Evolutionary conservation across 495 filamentous ascomycete genomes (phyloP), one percentile per base, ranked within the genome.

Genomic region (Podospora didyma): DNA sequence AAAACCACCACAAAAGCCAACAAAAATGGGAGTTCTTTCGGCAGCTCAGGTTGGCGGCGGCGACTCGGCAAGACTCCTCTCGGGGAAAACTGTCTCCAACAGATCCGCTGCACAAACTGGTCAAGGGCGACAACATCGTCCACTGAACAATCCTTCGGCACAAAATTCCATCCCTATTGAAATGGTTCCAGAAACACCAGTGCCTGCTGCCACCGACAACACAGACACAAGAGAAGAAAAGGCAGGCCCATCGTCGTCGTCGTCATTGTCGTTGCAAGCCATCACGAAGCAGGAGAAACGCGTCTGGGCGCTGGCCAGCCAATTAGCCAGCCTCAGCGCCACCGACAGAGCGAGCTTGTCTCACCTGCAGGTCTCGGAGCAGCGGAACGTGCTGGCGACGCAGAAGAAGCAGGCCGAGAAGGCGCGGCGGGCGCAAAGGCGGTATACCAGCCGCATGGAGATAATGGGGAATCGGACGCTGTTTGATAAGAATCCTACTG

Each of bases 361-460:
- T 53, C 70, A 69, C 46, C 50, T 73, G 17, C 41, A 65, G 21
- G 12, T 49, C 34, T 53, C 68, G 28, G 52, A 68, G 45, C 67
- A 68, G 56, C 62, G 70, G 10, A 42, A 67, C 9, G 34, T 73
- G 23, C 58, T 73, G 28, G 62, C 62, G 7, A 62, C 62, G 17
- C 69, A 67, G 37, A 58, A 67, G 14, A 67, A 58, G 45, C 65
- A 63, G 10, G 52, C 49, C n/a, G 65, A 69, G 11, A 65, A 65
- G 48, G 53, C 48, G 39, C 64, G 63, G 49, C 59, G 61, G 22
- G 65, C 55, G 3, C 64, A 63, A 53, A 28, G 28, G 31, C 17
- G 57, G 22, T 19, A 26, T 24, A 44, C 46, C 9, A 26, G 54
- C 4, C 49, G 54, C 1, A 1, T 61, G 17, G 58, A 61, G 7